Evolutionary conservation across 768 basidiomycete species (phyloP), one percentile per base, ranked within the genome.

Genomic region (Phylloporus sp.): DNA sequence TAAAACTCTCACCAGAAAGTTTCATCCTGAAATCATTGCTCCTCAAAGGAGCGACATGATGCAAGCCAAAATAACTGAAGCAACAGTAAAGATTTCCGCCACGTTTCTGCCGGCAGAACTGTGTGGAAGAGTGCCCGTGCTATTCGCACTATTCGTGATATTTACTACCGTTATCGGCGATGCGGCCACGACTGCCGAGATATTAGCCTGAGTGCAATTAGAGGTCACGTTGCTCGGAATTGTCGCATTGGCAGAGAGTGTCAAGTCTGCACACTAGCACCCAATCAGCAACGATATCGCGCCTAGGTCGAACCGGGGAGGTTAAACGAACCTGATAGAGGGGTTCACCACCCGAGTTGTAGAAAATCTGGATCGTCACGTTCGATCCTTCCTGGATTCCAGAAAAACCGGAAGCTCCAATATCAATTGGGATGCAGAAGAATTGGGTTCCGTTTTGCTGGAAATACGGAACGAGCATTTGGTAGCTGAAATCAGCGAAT

Each of bases 241-340:
- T 14, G 70, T 74, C 52, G 71, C 71, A 57, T 62, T 74, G 17
- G 69, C 74, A 33, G 81, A 75, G 26, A 94, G 69, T n/a, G 82
- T 81, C 55, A 93, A 64, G 66, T 93, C 91, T 29, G 90, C 76
- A 60, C 90, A 93, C 84, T 91, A 57, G 10, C 39, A 9, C 49
- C 39, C 29, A 13, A 24, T 52, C 3, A 24, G 29, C 18, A 33
- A 31, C 17, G 23, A 6, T 15, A 37, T 42, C 34, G 31, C n/a
- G 31, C 22, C 17, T n/a, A n/a, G n/a, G n/a, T 35, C 14, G 17
- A 38, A 32, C 31, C 14, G 26, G 13, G 44, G 33, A n/a, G 2
- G 3, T 14, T 23, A 43, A 40, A 47, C 50, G 32, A 43, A 78
- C 86, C 73, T 90, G 86, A 67, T 74, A 90, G 8, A 93, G 73